A percentile compares a stretch with the other conserved stretches of the same genome.
phyloP scores from a whole-genome alignment of 1,139 yeast genomes.

The Nakaseomyces uthaithaninus region DNA sequence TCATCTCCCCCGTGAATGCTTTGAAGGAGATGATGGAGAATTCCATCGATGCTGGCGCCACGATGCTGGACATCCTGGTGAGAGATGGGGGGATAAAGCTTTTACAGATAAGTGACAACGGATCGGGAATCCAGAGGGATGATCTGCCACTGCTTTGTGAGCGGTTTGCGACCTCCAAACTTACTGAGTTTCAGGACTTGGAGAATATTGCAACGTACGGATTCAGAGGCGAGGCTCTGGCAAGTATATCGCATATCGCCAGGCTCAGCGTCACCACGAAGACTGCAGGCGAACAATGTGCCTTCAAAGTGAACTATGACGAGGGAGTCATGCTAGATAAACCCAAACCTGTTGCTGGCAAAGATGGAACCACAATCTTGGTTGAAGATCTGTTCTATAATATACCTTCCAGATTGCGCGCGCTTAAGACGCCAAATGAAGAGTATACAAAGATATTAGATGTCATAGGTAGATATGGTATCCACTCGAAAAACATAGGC shows the following conservation, averaged over 20 bases:
- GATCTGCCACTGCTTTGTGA: slow-evolving; percentile 57
- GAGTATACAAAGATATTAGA: slow-evolving; percentile 74
- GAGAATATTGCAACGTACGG: slow-evolving; percentile 52
- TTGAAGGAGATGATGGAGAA: slow-evolving; percentile 72
- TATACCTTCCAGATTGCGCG: slow-evolving; percentile 66
- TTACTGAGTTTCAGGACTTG: slow-evolving; percentile 45
- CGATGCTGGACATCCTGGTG: slow-evolving; percentile 51
- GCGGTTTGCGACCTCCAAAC: slow-evolving; percentile 67
- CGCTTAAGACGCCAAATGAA: slow-evolving; percentile 59
- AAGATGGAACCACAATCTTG: slow-evolving; percentile 71
- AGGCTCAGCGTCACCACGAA: slow-evolving; percentile 73
- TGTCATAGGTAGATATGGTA: slow-evolving; percentile 74
- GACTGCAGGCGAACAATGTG: slow-evolving; percentile 51
- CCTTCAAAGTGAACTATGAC: slow-evolving; percentile 54
- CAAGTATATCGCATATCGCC: slow-evolving; percentile 58
- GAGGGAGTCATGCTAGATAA: slow-evolving; percentile 52
- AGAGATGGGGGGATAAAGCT: slow-evolving; percentile 59
- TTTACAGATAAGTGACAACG: slow-evolving; percentile 66
- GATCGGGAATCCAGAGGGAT: slow-evolving; percentile 55
- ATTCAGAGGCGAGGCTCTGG: slow-evolving; percentile 75
- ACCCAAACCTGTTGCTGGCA: slow-evolving; percentile 79
- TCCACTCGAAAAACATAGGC: slow-evolving; percentile 63
- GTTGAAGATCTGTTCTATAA: slow-evolving; percentile 91
- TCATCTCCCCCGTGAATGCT: slow-evolving; percentile 86
- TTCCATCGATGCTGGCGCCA: slow-evolving; percentile 66